A percentile compares a stretch with the other conserved stretches of the same genome.
phyloP scores from a whole-genome alignment of 768 basidiomycete genomes.

The Tricholoma terreum region DNA sequence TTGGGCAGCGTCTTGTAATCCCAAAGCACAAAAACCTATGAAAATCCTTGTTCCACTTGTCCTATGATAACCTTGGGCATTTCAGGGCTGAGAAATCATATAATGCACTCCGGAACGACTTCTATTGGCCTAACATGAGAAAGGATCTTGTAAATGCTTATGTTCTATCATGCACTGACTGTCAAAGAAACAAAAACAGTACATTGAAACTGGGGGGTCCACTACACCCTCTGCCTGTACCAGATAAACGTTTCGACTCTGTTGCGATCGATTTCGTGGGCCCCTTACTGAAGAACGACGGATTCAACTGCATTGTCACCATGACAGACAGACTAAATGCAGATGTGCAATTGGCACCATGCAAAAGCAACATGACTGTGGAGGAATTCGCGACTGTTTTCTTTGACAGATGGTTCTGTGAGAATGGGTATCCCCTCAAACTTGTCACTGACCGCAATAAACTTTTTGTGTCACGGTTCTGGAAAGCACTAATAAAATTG shows the following conservation, averaged over 20 bases:
- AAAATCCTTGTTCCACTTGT: too few relatives aligned
- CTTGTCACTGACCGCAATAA: slow-evolving; percentile 33
- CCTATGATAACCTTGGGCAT: too few relatives aligned
- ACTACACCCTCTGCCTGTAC: too few relatives aligned
- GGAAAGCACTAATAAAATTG: slow-evolving; percentile 15
- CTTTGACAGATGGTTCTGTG: slow-evolving; percentile 26
- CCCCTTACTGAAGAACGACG: slow-evolving; percentile 21
- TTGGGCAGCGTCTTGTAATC: too few relatives aligned
- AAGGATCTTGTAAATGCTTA: too few relatives aligned
- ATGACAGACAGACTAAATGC: slow-evolving; percentile 16
- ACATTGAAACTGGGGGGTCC: too few relatives aligned
- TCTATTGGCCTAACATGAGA: too few relatives aligned
- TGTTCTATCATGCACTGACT: slow-evolving; percentile 13
- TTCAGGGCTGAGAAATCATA: too few relatives aligned
- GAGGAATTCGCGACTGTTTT: slow-evolving; percentile 21
- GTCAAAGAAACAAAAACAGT: slow-evolving; percentile 14
- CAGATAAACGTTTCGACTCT: too few relatives aligned
- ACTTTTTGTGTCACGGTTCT: slow-evolving; percentile 32
- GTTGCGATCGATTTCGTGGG: too few relatives aligned
- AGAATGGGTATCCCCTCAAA: slow-evolving; percentile 26
- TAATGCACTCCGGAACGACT: too few relatives aligned
- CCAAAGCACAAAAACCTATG: too few relatives aligned
- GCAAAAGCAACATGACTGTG: slow-evolving; percentile 12
- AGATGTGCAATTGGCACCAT: slow-evolving; percentile 3
- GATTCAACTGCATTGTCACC: slow-evolving; percentile 21